Evolutionary conservation across 169 alveolate species (phyloP).

Genomic region (Theileria orientalis): DNA sequence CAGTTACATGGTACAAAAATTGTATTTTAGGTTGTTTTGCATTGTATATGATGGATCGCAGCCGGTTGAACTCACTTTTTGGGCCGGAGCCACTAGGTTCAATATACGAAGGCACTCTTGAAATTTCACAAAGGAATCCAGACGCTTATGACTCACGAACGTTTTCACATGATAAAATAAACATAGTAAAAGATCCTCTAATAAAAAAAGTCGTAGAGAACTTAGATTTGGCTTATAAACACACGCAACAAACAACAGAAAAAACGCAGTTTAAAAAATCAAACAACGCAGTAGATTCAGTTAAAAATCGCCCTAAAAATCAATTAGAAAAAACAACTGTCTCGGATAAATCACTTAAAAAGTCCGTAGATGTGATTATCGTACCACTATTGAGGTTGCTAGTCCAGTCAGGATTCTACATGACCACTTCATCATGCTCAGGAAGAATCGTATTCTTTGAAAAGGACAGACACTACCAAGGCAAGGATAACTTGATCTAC

Average conservation of each 20-base stretch:
- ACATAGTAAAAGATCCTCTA: not conserved
- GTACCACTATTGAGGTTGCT: slow-evolving; percentile 62
- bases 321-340: not conserved
- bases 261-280: not conserved
- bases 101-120: not conserved
- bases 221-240: not conserved
- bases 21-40: no score
- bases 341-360: slow-evolving; percentile 71
- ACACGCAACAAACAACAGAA: not conserved
- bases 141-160: not conserved
- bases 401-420: slow-evolving; percentile 55
- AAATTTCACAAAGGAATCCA: not conserved
- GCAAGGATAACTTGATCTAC: slow-evolving; percentile 18
- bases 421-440: slow-evolving; percentile 75
- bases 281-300: not conserved
- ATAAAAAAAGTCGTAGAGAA: not conserved
- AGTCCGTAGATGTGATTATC: slow-evolving; percentile 68
- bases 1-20: not conserved
- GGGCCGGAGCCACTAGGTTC: not conserved
- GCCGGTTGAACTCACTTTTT: no score
- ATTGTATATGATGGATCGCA: no score
- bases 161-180: not conserved
- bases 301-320: not conserved
- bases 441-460: slow-evolving; percentile 68
- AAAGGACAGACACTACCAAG: slow-evolving; percentile 16